Evolutionary conservation across 1,284 basidiomycete genomes (phyloP), one percentile per base, ranked within the genome.

Genomic region (Pisolithus thermaeus): DNA sequence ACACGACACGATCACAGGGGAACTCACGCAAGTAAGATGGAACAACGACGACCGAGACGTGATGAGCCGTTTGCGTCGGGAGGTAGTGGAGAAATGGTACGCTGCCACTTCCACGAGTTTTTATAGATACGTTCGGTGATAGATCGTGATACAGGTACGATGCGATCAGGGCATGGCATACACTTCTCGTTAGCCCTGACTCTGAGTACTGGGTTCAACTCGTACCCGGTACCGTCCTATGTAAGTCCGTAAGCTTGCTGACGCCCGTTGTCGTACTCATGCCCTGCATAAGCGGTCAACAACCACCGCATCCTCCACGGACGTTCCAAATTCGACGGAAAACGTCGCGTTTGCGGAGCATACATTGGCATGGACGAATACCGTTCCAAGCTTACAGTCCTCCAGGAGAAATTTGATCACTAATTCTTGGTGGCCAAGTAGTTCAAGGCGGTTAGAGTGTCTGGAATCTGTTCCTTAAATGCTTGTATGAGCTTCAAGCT

Each of bases 241-340:
- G 91, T 91, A 61, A 62, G 88, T 76, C 36, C 7, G 23, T 7
- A 7, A 1, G 42, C 14, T 28, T 28, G 9, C 5, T 30, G 11
- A n/a, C 22, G 14, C 9, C 25, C 41, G n/a, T 20, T 47, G 49
- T 36, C 20, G 11, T 51, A 49, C 8, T 52, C 43, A 11, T 30
- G 30, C 46, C 47, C 20, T 36, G 22, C 36, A n/a, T 45, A 61
- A 91, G 90, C 94, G 36, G 80, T 97, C 49, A 90, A 99, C 70
- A 98, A 99, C 64, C 91, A 97, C 68, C 82, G 96, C 11, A 92
- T 98, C 3, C 74, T 99, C 49, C 97, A 98, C 59, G 96, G 96
- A 6, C 84, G 96, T 7, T 90, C 92, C 0, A 81, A 84, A 0
- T 99, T 97, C 65, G 80, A 82, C 2, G 96, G 97, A 3, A 82